Conservation (phyloP, 2,329 filamentous ascomycete species). For the Amesomyces nigricolor region DNA sequence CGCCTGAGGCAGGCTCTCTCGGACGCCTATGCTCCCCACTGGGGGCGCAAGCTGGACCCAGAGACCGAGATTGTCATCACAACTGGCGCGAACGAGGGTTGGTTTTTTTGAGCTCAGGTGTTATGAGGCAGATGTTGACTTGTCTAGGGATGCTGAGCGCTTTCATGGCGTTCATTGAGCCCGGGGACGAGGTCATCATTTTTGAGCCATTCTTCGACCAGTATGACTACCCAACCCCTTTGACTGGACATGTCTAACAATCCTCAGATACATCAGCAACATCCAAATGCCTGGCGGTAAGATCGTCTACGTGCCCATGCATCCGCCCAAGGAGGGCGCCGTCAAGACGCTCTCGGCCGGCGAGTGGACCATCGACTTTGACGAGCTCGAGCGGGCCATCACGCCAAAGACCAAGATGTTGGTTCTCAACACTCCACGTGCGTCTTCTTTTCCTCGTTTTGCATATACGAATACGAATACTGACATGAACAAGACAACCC, state of each 20-base stretch:
- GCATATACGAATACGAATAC: neutral
- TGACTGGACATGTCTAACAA: neutral
- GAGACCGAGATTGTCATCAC: slow-evolving; percentile 94
- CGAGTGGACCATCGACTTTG: slow-evolving; percentile 84
- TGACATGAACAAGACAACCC: slow-evolving; percentile 64
- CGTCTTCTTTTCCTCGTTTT: slow-evolving; percentile 7
- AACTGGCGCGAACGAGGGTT: slow-evolving; percentile 73
- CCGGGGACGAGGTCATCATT: slow-evolving; percentile 91
- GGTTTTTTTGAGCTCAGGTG: neutral
- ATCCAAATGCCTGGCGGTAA: slow-evolving; percentile 97
- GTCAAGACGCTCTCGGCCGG: slow-evolving; percentile 74
- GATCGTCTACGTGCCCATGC: slow-evolving; percentile 91
- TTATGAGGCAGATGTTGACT: neutral
- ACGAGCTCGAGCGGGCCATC: slow-evolving; percentile 66
- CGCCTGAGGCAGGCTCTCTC: slow-evolving; percentile 89
- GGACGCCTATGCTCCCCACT: slow-evolving; percentile 78
- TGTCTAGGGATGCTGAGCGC: slow-evolving; percentile 77
- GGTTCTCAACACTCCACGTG: slow-evolving; percentile 70
- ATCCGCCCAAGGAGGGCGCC: slow-evolving; percentile 76
- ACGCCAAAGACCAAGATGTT: slow-evolving; percentile 93
- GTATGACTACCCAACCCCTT: slow-evolving; percentile 35
- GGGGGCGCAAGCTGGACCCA: slow-evolving; percentile 74
- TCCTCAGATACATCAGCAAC: slow-evolving; percentile 63
- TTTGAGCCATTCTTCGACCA: slow-evolving; percentile 99
- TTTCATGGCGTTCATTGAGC: slow-evolving; percentile 96